These are phyloP conservation scores for Pythium apleroticum DNA, from an alignment of 352 stramenopile species.

Conservation along the genomic window DNA sequence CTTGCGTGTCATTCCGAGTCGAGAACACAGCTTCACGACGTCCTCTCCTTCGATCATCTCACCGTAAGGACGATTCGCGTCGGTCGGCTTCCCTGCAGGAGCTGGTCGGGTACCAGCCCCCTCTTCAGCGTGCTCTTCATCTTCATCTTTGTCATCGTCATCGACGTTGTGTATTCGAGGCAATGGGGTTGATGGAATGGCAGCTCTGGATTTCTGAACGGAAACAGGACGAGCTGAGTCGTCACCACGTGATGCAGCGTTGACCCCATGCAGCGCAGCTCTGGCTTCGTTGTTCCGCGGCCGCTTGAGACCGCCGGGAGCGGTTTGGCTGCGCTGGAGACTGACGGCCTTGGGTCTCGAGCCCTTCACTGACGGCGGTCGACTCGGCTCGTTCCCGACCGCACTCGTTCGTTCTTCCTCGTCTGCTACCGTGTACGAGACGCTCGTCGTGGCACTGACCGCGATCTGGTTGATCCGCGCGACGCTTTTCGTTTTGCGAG, in stretches of 20 bases:
- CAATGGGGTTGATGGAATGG: not conserved
- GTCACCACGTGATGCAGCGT: not conserved
- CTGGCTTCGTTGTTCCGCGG: not conserved
- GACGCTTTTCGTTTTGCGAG: not conserved
- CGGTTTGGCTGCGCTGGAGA: constrained; percentile 20
- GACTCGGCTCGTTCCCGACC: not conserved
- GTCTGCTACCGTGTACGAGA: not conserved
- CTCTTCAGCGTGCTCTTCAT: not conserved
- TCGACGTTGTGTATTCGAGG: not conserved
- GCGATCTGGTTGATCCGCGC: constrained; percentile 20
- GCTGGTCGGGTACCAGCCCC: not conserved
- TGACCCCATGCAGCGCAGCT: too few species aligned
- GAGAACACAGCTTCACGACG: constrained; percentile 19
- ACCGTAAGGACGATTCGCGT: constrained; percentile 12
- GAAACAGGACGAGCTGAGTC: not conserved
- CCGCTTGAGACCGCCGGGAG: constrained; percentile 5
- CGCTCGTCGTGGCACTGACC: not conserved
- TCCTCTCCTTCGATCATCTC: constrained; percentile 25
- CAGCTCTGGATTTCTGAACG: not conserved
- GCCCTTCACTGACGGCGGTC: not conserved
- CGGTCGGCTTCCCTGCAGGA: not conserved
- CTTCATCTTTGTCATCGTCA: not conserved
- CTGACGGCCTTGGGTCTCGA: not conserved
- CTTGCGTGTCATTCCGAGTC: constrained; percentile 14
- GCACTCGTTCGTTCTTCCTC: not conserved